Conservation (phyloP, 2,329 filamentous ascomycete genomes). For the Arthrobotrys megalospora region DNA sequence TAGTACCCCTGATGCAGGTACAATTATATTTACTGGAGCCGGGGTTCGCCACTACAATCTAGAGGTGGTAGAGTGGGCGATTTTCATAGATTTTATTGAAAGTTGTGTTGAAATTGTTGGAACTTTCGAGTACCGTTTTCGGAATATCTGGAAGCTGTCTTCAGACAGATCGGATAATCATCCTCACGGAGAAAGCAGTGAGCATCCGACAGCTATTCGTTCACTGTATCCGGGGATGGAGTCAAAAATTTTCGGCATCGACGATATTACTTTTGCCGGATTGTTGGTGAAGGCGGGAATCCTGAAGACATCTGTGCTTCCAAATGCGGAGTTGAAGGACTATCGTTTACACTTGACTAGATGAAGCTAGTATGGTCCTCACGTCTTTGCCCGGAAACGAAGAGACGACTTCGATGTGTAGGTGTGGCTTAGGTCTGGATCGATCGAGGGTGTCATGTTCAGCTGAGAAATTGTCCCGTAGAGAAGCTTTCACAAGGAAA, state of each 20-base stretch:
- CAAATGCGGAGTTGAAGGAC: background rate
- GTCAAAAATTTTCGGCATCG: too few species aligned
- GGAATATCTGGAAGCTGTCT: slow-evolving; percentile 4
- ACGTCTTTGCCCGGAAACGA: too few species aligned
- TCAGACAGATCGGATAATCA: slow-evolving; percentile 7
- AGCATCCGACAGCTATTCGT: background rate
- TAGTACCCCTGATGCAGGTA: slow-evolving; percentile 18
- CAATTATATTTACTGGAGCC: background rate
- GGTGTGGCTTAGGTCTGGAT: background rate
- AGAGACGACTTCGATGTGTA: background rate
- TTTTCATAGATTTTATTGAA: background rate
- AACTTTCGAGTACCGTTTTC: slow-evolving; percentile 14
- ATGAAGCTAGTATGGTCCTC: background rate
- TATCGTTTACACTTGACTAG: background rate
- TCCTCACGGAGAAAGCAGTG: slow-evolving; percentile 1
- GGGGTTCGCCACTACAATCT: background rate
- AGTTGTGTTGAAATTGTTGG: slow-evolving; percentile 40
- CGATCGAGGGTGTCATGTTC: background rate
- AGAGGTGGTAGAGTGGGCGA: background rate
- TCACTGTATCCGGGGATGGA: background rate
- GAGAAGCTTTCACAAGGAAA: too few species aligned
- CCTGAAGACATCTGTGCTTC: slow-evolving; percentile 2
- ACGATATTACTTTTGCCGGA: background rate
- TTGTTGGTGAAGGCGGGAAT: background rate
- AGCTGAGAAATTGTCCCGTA: too few species aligned